Conservation (phyloP, 495 filamentous ascomycete genomes). For the Penicillium waksmanii region DNA sequence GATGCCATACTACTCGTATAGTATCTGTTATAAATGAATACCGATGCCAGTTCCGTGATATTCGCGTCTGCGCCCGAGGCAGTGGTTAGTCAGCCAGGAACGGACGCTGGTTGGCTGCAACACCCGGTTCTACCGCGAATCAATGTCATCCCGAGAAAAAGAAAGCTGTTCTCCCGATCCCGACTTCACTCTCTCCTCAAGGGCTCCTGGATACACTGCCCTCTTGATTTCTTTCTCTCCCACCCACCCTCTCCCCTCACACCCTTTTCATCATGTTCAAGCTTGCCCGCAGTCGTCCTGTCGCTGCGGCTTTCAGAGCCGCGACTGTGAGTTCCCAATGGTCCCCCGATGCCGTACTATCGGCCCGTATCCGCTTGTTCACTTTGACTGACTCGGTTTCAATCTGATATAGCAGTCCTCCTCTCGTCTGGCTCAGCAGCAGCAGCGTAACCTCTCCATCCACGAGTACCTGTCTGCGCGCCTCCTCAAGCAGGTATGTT, state of each 20-base stretch:
- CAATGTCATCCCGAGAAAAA: conserved; percentile 46
- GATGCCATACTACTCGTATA: no score
- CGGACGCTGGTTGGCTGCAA: conserved; percentile 32
- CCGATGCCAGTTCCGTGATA: conserved; percentile 28
- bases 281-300: conserved; percentile 68
- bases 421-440: conserved; percentile 58
- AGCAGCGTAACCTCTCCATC: conserved; percentile 88
- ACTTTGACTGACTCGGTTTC: conserved; percentile 25
- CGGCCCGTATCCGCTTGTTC: conserved; percentile 15
- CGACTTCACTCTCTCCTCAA: conserved; percentile 15
- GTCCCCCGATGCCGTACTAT: conserved; percentile 19
- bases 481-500: conserved; percentile 78
- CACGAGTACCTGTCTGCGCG: conserved; percentile 96
- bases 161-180: conserved; percentile 47
- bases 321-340: conserved; percentile 54
- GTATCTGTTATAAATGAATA: conserved; percentile 10
- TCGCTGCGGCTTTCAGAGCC: conserved; percentile 68
- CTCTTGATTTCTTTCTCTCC: conserved; percentile 27
- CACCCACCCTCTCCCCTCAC: conserved; percentile 28
- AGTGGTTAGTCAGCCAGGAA: conserved; percentile 29
- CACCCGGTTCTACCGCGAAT: conserved; percentile 35
- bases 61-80: conserved; percentile 31
- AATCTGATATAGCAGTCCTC: conserved; percentile 47
- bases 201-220: conserved; percentile 9
- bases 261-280: conserved; percentile 66